A percentile compares a stretch with the other conserved stretches of the same genome.
phyloP scores from a whole-genome alignment of 345 rosid species.

The Nasturtium officinale region DNA sequence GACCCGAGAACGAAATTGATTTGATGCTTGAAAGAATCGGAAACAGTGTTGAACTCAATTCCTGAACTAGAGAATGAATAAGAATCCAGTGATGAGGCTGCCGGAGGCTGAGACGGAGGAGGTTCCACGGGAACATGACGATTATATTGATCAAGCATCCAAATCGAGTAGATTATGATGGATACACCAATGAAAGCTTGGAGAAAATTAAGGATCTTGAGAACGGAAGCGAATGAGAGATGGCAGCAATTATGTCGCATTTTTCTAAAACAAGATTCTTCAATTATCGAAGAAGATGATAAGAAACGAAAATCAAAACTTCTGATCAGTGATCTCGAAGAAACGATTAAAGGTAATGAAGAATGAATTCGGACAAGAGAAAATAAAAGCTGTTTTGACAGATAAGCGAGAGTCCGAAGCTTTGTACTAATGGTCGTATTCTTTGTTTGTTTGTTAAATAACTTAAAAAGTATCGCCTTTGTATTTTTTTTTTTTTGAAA shows the following conservation, averaged over 20 bases:
- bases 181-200: constrained; percentile 72
- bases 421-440: not conserved
- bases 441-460: constrained; percentile 4
- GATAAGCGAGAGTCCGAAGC: constrained; percentile 22
- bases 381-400: constrained; percentile 5
- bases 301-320: not conserved
- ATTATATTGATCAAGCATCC: constrained; percentile 91
- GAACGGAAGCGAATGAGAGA: constrained; percentile 61
- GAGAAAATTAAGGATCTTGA: constrained; percentile 69
- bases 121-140: constrained; percentile 48
- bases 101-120: constrained; percentile 36
- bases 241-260: constrained; percentile 85
- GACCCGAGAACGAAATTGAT: constrained; percentile 46
- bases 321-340: constrained; percentile 22
- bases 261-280: not conserved
- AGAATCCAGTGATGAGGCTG: constrained; percentile 34
- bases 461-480: not conserved
- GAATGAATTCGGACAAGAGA: not conserved
- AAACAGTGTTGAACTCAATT: constrained; percentile 20
- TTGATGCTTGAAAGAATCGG: constrained; percentile 16
- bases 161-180: constrained; percentile 68
- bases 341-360: not conserved
- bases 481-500: not conserved
- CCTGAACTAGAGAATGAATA: constrained; percentile 26
- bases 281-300: not conserved